Evolutionary conservation across 805 yeast species (phyloP).

Genomic region (Zygoascus flipseniorum): DNA sequence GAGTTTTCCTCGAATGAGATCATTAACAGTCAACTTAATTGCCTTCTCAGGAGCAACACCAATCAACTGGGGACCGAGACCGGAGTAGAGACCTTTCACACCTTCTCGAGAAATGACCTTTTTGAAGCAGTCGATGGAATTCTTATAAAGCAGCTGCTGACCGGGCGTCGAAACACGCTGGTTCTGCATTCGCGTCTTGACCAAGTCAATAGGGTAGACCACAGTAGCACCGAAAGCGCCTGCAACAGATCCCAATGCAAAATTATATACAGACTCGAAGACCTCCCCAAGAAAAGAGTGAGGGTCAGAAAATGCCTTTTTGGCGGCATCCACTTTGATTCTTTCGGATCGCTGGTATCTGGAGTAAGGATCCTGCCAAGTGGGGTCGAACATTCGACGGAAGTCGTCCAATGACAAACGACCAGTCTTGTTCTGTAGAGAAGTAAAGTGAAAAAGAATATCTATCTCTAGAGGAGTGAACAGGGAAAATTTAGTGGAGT

Average conservation of each 20-base stretch:
- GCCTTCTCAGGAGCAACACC: constrained; percentile 99
- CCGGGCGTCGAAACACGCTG: constrained; percentile 60
- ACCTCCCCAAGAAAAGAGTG: constrained; percentile 45
- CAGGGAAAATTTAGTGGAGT: constrained; percentile 31
- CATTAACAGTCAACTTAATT: constrained; percentile 90
- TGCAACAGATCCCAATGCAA: constrained; percentile 85
- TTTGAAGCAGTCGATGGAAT: constrained; percentile 76
- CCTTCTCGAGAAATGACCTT: constrained; percentile 77
- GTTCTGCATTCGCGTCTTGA: constrained; percentile 96
- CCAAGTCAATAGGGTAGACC: constrained; percentile 93
- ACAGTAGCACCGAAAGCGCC: constrained; percentile 98
- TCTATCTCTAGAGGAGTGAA: constrained; percentile 38
- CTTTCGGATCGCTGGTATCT: constrained; percentile 26
- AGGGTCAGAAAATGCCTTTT: constrained; percentile 31
- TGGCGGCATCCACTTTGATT: constrained; percentile 32
- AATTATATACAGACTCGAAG: constrained; percentile 81
- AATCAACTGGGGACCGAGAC: constrained; percentile 85
- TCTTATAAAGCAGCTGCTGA: constrained; percentile 47
- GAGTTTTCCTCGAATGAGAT: constrained; percentile 67
- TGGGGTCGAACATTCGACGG: constrained; percentile 35
- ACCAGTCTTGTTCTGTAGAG: constrained; percentile 25
- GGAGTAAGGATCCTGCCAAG: constrained; percentile 32
- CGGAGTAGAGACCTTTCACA: constrained; percentile 77
- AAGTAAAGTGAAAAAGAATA: constrained; percentile 34
- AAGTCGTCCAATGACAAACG: constrained; percentile 29